These are phyloP conservation scores for Ramaria sp. DNA, from an alignment of 768 basidiomycete species.

Conservation along the genomic window DNA sequence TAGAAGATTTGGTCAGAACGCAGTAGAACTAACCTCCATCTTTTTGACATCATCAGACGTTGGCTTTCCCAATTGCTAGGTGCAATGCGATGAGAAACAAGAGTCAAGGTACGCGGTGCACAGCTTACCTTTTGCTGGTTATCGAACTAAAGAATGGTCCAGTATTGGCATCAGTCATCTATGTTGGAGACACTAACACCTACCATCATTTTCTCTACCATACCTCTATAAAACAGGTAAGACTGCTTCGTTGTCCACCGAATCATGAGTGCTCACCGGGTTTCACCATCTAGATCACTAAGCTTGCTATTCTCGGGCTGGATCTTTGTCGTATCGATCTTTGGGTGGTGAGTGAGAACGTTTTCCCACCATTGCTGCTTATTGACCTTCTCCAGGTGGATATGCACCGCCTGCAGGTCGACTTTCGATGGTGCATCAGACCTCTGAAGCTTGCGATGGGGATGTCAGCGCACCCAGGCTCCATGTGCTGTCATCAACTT, in stretches of 20 bases:
- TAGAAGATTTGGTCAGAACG: not conserved
- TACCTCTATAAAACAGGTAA: conserved; percentile 41
- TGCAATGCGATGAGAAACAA: not conserved
- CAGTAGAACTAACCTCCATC: conserved; percentile 49
- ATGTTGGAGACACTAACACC: conserved; percentile 18
- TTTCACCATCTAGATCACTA: conserved; percentile 92
- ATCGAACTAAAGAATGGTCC: conserved; percentile 42
- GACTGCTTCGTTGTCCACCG: not conserved
- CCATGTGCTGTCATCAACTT: conserved; percentile 96
- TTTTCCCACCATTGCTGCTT: conserved; percentile 97
- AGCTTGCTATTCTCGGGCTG: conserved; percentile 92
- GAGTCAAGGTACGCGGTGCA: not conserved
- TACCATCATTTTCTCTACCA: conserved; percentile 99
- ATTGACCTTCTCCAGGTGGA: conserved; percentile 84
- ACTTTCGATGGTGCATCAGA: conserved; percentile 31
- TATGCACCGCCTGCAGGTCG: conserved; percentile 58
- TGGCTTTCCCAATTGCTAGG: conserved; percentile 88
- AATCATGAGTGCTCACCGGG: conserved; percentile 44
- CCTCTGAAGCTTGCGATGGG: not conserved
- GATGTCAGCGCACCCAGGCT: conserved; percentile 53
- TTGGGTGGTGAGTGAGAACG: conserved; percentile 88
- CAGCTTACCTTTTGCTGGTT: conserved; percentile 58
- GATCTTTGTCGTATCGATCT: conserved; percentile 94
- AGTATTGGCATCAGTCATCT: not conserved
- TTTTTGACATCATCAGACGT: conserved; percentile 93